Conservation (phyloP, 2,329 filamentous ascomycete genomes). For the Cladosporium velox region DNA sequence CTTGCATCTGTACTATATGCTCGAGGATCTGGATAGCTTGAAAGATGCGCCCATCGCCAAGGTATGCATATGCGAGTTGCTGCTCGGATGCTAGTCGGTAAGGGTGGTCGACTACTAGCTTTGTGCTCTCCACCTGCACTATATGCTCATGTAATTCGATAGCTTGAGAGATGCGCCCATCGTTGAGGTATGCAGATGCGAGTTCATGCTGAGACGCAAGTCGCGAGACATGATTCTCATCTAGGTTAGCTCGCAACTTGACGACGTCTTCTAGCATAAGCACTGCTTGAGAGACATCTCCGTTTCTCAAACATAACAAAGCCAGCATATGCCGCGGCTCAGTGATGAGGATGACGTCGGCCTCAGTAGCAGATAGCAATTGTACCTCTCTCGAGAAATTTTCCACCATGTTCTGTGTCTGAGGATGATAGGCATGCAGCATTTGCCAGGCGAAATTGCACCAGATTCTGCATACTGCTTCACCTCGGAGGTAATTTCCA, state of each 20-base stretch:
- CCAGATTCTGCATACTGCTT: neutral
- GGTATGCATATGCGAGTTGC: neutral
- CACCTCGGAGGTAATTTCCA: no score
- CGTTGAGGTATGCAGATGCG: neutral
- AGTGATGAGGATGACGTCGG: neutral
- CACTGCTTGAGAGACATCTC: neutral
- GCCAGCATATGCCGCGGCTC: neutral
- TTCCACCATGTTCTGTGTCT: neutral
- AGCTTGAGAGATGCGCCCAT: neutral
- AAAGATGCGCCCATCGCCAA: neutral
- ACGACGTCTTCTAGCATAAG: neutral
- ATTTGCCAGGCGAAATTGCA: neutral
- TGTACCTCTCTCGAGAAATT: neutral
- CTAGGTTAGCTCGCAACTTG: neutral
- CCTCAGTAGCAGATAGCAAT: neutral
- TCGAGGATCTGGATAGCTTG: neutral
- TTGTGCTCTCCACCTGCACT: rapidly evolving
- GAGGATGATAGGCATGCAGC: neutral
- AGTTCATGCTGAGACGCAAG: neutral
- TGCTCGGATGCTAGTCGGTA: neutral
- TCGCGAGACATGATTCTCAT: neutral
- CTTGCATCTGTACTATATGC: neutral
- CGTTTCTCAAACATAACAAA: no score
- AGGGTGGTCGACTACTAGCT: neutral
- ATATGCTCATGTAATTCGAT: neutral